These are phyloP conservation scores for Abelmoschus esculentus DNA, from an alignment of 345 rosid genomes.

Conservation along the genomic window DNA sequence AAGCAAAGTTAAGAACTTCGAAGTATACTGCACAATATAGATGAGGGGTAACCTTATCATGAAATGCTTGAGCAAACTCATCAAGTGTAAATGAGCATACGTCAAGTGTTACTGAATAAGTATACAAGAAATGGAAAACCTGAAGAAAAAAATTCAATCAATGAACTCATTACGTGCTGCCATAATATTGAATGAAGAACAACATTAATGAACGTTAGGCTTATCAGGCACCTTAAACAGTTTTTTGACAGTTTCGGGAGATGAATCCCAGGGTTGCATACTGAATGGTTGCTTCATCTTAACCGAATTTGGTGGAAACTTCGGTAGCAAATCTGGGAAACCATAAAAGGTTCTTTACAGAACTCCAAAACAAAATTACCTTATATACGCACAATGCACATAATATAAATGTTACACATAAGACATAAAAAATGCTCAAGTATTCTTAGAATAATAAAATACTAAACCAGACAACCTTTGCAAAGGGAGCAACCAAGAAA, in stretches of 20 bases:
- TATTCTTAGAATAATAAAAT: conserved; percentile 4
- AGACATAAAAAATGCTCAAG: conserved; percentile 8
- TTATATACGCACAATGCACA: not conserved
- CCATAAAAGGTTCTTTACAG: conserved; percentile 11
- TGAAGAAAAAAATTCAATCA: conserved; percentile 30
- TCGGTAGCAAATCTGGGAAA: conserved; percentile 69
- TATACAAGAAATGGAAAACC: conserved; percentile 88
- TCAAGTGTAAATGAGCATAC: conserved; percentile 76
- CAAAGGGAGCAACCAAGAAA: conserved; percentile 60
- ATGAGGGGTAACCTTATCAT: conserved; percentile 65
- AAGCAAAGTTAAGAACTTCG: not conserved
- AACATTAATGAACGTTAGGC: conserved; percentile 3
- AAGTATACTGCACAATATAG: conserved; percentile 4
- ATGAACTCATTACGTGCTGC: conserved; percentile 1
- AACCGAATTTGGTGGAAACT: conserved; percentile 83
- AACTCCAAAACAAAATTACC: not conserved
- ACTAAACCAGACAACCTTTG: conserved; percentile 48
- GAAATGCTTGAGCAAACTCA: conserved; percentile 84
- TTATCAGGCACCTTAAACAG: conserved; percentile 66
- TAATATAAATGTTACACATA: conserved; percentile 5
- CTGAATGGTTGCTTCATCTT: conserved; percentile 79
- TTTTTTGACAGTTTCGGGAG: conserved; percentile 72
- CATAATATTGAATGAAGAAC: conserved; percentile 1
- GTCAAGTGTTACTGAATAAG: conserved; percentile 56
- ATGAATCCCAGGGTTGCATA: conserved; percentile 74